Percentiles rank a stretch among this genome's conserved stretches.
Evolutionary conservation across 1,139 yeast genomes (phyloP).

Genomic region (Taphrina sp.): DNA sequence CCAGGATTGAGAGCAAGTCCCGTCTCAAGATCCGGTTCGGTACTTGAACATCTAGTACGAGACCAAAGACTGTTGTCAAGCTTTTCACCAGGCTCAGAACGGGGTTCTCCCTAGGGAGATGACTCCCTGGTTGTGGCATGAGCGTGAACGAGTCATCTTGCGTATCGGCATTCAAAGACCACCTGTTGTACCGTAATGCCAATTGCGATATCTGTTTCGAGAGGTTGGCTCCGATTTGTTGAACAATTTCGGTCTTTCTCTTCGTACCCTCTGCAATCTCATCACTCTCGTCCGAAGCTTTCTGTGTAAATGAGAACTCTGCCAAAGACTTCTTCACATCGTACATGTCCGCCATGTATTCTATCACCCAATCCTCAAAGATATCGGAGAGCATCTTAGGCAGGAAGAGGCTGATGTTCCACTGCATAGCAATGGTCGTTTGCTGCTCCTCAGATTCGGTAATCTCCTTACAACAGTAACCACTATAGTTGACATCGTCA

Average conservation of each 20-base stretch:
- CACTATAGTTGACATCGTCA: constrained; percentile 88
- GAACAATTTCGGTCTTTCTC: constrained; percentile 20
- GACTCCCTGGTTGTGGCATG: constrained; percentile 72
- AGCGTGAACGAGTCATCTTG: constrained; percentile 64
- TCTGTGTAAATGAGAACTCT: constrained; percentile 42
- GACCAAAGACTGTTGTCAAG: constrained; percentile 67
- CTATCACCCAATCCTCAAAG: constrained; percentile 81
- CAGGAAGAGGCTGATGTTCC: constrained; percentile 77
- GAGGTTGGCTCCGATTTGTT: constrained; percentile 49
- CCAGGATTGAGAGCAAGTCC: constrained; percentile 68
- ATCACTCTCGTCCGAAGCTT: constrained; percentile 44
- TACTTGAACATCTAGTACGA: constrained; percentile 62
- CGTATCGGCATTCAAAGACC: constrained; percentile 70
- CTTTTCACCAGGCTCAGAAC: constrained; percentile 74
- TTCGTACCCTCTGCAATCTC: constrained; percentile 37
- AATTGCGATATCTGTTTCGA: constrained; percentile 65
- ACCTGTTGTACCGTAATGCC: constrained; percentile 45
- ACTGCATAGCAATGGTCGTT: constrained; percentile 57
- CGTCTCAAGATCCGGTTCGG: constrained; percentile 76
- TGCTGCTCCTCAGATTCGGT: constrained; percentile 10
- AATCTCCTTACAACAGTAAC: constrained; percentile 48
- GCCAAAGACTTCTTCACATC: constrained; percentile 50
- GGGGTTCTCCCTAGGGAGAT: constrained; percentile 63
- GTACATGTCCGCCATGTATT: constrained; percentile 69
- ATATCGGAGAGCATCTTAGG: constrained; percentile 76